Evolutionary conservation across 2,329 filamentous ascomycete genomes (phyloP), one percentile per base, ranked within the genome.

Genomic region (Aspergillus novofumigatus): DNA sequence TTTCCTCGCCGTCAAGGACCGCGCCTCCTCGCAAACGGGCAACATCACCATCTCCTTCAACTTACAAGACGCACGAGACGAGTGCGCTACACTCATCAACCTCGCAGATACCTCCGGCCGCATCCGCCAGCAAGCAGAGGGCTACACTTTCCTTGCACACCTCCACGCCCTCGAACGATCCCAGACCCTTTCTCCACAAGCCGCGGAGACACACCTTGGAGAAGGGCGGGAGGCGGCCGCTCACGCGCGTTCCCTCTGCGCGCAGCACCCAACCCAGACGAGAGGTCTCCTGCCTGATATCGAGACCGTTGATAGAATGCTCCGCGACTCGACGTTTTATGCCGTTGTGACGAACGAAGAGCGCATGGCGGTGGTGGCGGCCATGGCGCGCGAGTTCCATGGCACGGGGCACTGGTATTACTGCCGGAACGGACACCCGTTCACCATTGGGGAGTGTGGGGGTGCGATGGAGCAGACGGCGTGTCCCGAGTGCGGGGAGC

Each of bases 361-460:
- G 71, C 78, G 82, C 65, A 73, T 75, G 35, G 77, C 73, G 0
- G 77, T 85, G 2, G 76, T 81, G 52, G 53, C 60, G 1, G 83
- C 83, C 2, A 85, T 86, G 82, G 67, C 78, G 1, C 55, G 50
- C 0, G 80, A 82, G 59, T 80, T 84, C 41, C 59, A 53, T 0
- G 79, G 81, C 0, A 83, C 79, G 0, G 85, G 86, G 0, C 77
- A 78, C 58, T 78, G 75, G 64, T 81, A 76, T 55, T 70, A 74
- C 54, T 76, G 74, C 56, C 57, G 44, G n/a, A 75, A 75, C 49
- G 66, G 69, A 0, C 73, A 76, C 62, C 73, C 71, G 2, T 87
- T 89, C 61, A 83, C 85, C 0, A 78, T 89, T 32, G 86, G 85
- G 0, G 83, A 89, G 58, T 88, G 86, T 64, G 86, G 86, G 1